Conservation (phyloP, 2,329 filamentous ascomycete genomes). For the Harringtonia lauricola region DNA sequence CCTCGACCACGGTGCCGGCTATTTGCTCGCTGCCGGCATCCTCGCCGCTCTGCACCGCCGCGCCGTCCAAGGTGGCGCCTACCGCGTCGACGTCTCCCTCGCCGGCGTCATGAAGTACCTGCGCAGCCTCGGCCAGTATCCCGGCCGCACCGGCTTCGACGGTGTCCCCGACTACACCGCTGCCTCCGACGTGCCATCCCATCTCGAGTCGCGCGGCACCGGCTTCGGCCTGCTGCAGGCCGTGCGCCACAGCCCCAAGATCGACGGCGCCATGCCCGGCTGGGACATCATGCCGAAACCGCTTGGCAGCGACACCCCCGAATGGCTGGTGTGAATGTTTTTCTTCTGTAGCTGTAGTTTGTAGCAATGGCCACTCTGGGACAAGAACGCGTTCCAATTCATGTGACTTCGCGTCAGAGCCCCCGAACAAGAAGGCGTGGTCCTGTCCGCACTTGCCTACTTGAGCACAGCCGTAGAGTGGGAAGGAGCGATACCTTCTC, state of each 20-base stretch:
- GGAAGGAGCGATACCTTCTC: no score
- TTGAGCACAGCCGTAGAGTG: no score
- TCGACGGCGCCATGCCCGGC: neutral
- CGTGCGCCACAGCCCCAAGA: neutral
- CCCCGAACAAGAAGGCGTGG: no score
- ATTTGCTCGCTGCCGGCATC: slow-evolving; percentile 42
- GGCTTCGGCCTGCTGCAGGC: neutral
- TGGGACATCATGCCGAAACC: slow-evolving; percentile 1
- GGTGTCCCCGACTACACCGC: slow-evolving; percentile 17
- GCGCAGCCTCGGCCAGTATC: slow-evolving; percentile 39
- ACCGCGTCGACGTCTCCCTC: slow-evolving; percentile 42
- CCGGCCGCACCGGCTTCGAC: slow-evolving; percentile 31
- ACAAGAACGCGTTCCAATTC: no score
- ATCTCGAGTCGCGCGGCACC: neutral
- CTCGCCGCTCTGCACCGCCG: slow-evolving; percentile 37
- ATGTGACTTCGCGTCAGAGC: no score
- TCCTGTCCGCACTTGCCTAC: no score
- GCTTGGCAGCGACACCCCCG: neutral
- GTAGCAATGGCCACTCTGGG: no score
- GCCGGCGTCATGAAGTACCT: slow-evolving; percentile 45
- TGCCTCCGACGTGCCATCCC: slow-evolving; percentile 17
- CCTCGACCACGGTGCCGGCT: slow-evolving; percentile 45
- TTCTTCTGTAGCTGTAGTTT: no score
- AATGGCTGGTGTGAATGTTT: no score
- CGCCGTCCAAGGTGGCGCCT: slow-evolving; percentile 32